Conservation (phyloP, 257 asterid genomes). For the Solanum phureja region DNA sequence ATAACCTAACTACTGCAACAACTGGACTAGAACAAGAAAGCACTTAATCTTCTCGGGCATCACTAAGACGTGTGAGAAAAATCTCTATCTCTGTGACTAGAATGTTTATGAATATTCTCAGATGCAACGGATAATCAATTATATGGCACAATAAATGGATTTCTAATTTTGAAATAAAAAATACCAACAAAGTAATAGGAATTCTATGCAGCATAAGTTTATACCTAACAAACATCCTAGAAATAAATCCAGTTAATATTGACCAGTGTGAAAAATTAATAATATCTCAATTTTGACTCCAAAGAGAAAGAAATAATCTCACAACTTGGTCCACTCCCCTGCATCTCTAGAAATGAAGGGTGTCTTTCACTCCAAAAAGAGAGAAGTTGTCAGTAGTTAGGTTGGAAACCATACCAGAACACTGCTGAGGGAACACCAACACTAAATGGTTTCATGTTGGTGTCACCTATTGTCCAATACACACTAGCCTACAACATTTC, state of each 20-base stretch:
- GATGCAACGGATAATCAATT: background rate
- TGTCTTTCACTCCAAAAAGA: background rate
- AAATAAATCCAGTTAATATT: background rate
- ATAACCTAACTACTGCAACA: background rate
- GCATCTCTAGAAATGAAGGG: background rate
- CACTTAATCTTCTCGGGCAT: background rate
- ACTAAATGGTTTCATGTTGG: constrained; percentile 5
- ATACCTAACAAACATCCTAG: background rate
- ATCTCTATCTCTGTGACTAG: background rate
- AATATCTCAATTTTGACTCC: background rate
- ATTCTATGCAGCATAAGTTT: background rate
- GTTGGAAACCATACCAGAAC: constrained; percentile 5
- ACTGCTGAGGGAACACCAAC: background rate
- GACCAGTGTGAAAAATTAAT: background rate
- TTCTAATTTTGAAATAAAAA: background rate
- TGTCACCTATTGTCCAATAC: background rate
- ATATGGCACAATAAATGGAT: background rate
- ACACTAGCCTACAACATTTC: background rate
- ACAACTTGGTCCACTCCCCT: background rate
- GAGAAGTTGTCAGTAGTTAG: background rate
- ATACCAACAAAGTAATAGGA: background rate
- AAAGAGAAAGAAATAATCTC: background rate
- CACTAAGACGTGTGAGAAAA: background rate
- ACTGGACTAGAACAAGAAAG: background rate
- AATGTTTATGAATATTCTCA: background rate